These are phyloP conservation scores for Pichia exigua DNA, from an alignment of 805 yeast genomes.

Conservation along the genomic window DNA sequence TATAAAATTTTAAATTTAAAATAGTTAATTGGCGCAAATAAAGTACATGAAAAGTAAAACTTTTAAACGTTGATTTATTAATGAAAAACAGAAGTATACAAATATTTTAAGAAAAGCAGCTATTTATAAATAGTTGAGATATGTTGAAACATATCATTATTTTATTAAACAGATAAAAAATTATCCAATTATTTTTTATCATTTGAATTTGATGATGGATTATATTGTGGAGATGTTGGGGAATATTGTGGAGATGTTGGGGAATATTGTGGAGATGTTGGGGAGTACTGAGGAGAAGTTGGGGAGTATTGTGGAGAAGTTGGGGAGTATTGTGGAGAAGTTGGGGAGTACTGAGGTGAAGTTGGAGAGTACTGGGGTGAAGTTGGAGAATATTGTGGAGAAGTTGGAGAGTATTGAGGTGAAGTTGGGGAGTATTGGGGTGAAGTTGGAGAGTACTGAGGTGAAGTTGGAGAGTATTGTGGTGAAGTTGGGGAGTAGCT, in stretches of 20 bases:
- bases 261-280: slow-evolving; percentile 64
- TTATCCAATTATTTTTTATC: slow-evolving; percentile 13
- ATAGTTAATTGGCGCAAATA: background rate
- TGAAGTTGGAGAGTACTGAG: slow-evolving; percentile 68
- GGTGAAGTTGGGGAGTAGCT: slow-evolving; percentile 75
- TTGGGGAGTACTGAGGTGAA: slow-evolving; percentile 61
- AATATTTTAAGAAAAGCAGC: slow-evolving; percentile 8
- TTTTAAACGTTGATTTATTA: slow-evolving; percentile 9
- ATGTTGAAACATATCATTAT: slow-evolving; percentile 3
- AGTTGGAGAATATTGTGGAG: slow-evolving; percentile 49
- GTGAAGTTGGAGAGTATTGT: slow-evolving; percentile 70
- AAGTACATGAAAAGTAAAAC: background rate
- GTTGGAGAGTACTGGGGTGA: slow-evolving; percentile 54
- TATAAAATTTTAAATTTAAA: background rate
- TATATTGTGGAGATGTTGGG: slow-evolving; percentile 60
- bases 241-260: slow-evolving; percentile 75
- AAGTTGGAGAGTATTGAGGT: slow-evolving; percentile 60
- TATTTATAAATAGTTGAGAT: slow-evolving; percentile 13
- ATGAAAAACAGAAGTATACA: slow-evolving; percentile 10
- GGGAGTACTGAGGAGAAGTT: slow-evolving; percentile 70
- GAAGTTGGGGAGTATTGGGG: slow-evolving; percentile 71
- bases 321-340: slow-evolving; percentile 70
- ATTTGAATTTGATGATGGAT: slow-evolving; percentile 52
- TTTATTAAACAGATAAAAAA: background rate
- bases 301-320: slow-evolving; percentile 63